Base-by-base conservation (phyloP, 169 alveolate genomes). In the Plasmodium gaboni region DNA sequence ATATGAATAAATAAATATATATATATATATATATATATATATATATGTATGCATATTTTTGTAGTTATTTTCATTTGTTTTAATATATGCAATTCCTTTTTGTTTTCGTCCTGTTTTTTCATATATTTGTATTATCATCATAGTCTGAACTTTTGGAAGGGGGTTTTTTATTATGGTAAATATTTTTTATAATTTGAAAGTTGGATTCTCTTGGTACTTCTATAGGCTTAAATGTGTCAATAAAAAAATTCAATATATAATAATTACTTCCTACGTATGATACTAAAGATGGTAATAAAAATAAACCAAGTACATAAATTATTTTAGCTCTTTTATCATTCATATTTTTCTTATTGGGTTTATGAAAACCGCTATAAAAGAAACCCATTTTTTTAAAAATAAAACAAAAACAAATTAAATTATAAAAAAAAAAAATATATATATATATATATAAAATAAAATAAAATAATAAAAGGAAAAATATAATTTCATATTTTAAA, bases 171-270 rank as follows among this genome's bases (percentile, higher is more conserved):
- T 53, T 65, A 55, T 80, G 90, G 42, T 80, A 80, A 28, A 80
- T 80, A 10, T 32, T 80, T 57, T 13, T 65, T 48, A 80, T 80
- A 4, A 80, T 80, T 28, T 48, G 19, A 22, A 42, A 80, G 32
- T 80, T 72, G 12, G 57, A 78, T 48, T 67, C 90, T 71, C 65
- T 80, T 24, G 90, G 90, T 8, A 80, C 90, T 55, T 80, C 90
- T 17, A 80, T 53, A 0, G 90, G 90, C 48, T 68, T 80, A 57
- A 80, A 80, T 13, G 90, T 80, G 9, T 80, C 76, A 38, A 80
- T 65, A 48, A 80, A 80, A 22, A 80, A 80, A 57, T 68, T 80
- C 72, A 80, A 17, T 13, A 80, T 48, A 55, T 68, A 60, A 48
- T 80, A 80, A 60, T 80, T 80, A 71, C 85, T 68, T 17, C 90